A percentile compares a stretch with the other conserved stretches of the same genome.
Evolutionary conservation across 2,329 filamentous ascomycete species (phyloP).

Genomic region (Epichloe festucae): DNA sequence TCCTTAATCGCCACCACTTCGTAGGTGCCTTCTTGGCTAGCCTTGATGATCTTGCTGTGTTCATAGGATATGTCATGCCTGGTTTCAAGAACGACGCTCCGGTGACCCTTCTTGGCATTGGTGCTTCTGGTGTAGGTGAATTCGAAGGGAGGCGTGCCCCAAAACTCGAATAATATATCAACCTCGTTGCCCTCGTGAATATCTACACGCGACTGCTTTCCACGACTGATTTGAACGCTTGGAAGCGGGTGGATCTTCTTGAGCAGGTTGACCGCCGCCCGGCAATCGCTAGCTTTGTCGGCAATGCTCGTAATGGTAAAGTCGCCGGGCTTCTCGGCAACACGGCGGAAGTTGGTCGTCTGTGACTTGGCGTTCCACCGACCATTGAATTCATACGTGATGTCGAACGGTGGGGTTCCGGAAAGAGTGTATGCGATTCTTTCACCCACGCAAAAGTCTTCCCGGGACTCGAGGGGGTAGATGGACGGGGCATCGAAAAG

Average conservation of each 20-base stretch:
- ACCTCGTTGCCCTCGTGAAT: conserved; percentile 95
- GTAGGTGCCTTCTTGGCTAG: conserved; percentile 90
- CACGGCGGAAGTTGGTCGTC: conserved; percentile 78
- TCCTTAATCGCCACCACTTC: conserved; percentile 96
- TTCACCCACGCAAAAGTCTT: conserved; percentile 91
- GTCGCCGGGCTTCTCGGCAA: conserved; percentile 80
- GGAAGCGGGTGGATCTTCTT: conserved; percentile 88
- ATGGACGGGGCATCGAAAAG: conserved; percentile 90
- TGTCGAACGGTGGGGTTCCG: conserved; percentile 82
- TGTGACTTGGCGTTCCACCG: conserved; percentile 66
- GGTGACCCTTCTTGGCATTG: conserved; percentile 69
- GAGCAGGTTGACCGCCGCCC: conserved; percentile 61
- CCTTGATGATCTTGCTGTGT: conserved; percentile 66
- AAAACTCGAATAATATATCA: conserved; percentile 89
- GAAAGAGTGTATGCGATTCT: conserved; percentile 84
- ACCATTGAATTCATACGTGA: conserved; percentile 82
- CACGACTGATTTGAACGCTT: conserved; percentile 79
- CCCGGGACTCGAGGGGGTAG: conserved; percentile 69
- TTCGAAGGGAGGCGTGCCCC: conserved; percentile 90
- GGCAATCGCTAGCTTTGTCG: conserved; percentile 81
- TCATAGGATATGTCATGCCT: conserved; percentile 77
- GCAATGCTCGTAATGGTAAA: conserved; percentile 80
- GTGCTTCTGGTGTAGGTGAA: conserved; percentile 92
- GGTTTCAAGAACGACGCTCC: conserved; percentile 74
- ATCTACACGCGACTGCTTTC: conserved; percentile 67